These are phyloP conservation scores for Dacryopinax spathularia DNA, from an alignment of 768 basidiomycete species.

Conservation along the genomic window DNA sequence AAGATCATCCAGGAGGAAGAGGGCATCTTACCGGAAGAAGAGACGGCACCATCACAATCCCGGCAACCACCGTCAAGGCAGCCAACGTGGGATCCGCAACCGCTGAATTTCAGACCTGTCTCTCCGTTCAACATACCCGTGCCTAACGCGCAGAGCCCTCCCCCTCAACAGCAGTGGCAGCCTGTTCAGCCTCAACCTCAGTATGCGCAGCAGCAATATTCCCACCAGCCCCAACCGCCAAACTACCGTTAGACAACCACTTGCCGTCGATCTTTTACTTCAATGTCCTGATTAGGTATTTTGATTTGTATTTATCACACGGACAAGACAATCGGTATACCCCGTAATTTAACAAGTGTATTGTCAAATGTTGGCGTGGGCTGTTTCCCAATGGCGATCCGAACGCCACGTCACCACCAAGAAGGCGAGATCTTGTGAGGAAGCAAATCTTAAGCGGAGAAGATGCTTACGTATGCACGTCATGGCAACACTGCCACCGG, in stretches of 20 bases:
- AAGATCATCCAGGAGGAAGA: background rate
- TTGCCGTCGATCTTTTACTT: background rate
- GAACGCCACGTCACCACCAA: background rate
- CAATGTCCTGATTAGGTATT: background rate
- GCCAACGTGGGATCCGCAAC: background rate
- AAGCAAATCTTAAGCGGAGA: no score
- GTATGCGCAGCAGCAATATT: background rate
- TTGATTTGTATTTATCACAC: background rate
- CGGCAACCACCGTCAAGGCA: background rate
- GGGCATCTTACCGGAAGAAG: background rate
- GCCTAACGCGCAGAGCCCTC: background rate
- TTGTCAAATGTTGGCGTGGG: no score
- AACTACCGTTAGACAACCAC: background rate
- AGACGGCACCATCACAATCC: background rate
- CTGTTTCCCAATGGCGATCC: no score
- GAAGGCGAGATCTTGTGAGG: no score
- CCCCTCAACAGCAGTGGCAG: background rate
- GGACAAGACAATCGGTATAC: background rate
- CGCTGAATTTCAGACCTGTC: background rate
- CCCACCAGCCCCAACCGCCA: background rate
- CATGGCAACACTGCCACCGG: no score
- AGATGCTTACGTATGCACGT: no score
- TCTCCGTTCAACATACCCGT: background rate
- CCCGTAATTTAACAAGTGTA: background rate
- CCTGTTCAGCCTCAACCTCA: background rate